A percentile compares a stretch with the other conserved stretches of the same genome.
Conservation (phyloP, 2,329 filamentous ascomycete genomes). For the Mollisiaceae sp. region DNA sequence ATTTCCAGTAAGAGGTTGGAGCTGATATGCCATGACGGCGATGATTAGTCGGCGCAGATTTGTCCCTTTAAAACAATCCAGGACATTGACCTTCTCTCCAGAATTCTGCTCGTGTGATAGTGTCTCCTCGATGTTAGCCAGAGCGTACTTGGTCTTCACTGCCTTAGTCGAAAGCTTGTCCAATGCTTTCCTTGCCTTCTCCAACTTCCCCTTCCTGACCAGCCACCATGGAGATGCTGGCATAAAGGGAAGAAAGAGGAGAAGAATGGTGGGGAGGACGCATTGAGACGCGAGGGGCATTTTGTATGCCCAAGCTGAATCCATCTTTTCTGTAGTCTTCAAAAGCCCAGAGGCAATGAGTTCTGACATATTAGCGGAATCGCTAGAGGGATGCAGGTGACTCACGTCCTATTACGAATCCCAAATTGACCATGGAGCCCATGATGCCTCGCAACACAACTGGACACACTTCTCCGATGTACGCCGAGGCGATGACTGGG, state of each 20-base stretch:
- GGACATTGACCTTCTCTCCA: slow-evolving; percentile 7
- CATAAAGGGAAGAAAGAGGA: slow-evolving; percentile 9
- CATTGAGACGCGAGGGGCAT: slow-evolving; percentile 12
- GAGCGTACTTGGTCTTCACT: slow-evolving; percentile 9
- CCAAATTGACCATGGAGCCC: slow-evolving; percentile 19
- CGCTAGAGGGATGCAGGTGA: neutral
- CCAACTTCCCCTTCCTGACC: slow-evolving; percentile 8
- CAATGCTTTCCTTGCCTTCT: slow-evolving; percentile 5
- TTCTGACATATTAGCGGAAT: slow-evolving; percentile 1
- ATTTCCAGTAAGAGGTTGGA: slow-evolving; percentile 12
- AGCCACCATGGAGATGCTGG: slow-evolving; percentile 14
- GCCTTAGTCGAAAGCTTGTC: slow-evolving; percentile 8
- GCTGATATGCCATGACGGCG: slow-evolving; percentile 12
- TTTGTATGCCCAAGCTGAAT: slow-evolving; percentile 7
- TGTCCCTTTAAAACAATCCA: slow-evolving; percentile 9
- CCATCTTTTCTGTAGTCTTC: slow-evolving; percentile 2
- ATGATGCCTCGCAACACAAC: slow-evolving; percentile 15
- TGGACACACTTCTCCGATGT: slow-evolving; percentile 12
- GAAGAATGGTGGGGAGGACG: neutral
- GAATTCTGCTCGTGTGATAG: slow-evolving; percentile 3
- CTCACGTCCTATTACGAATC: slow-evolving; percentile 17
- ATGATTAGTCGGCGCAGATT: slow-evolving; percentile 12
- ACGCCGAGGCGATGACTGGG: slow-evolving; percentile 13
- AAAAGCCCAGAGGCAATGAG: slow-evolving; percentile 12
- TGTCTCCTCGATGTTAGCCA: slow-evolving; percentile 9